Evolutionary conservation across 2,329 filamentous ascomycete genomes (phyloP).

Genomic region (Macrophomina phaseolina): DNA sequence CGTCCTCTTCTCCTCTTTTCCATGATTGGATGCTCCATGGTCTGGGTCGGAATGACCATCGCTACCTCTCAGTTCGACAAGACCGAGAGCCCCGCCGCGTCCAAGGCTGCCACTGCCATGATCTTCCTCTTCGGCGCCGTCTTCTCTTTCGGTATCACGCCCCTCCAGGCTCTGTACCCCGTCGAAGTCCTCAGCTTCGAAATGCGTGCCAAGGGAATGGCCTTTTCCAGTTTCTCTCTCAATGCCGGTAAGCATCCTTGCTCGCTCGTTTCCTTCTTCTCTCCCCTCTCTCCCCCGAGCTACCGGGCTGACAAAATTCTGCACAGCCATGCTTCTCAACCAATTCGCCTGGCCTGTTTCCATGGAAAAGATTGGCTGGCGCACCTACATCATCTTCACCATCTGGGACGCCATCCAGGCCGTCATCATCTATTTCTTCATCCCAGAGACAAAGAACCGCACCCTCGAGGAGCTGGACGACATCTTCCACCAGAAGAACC

Average conservation of each 20-base stretch:
- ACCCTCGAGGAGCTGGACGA: slow-evolving; percentile 54
- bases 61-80: slow-evolving; percentile 28
- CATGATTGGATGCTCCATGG: slow-evolving; percentile 32
- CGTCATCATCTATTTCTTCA: slow-evolving; percentile 45
- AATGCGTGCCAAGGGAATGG: slow-evolving; percentile 51
- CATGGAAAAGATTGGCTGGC: slow-evolving; percentile 46
- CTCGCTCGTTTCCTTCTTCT: neutral
- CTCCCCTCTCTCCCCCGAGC: slow-evolving; percentile 46
- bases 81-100: neutral
- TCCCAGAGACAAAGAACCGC: slow-evolving; percentile 45
- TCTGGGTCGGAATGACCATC: slow-evolving; percentile 38
- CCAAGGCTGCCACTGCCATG: slow-evolving; percentile 34
- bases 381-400: slow-evolving; percentile 49
- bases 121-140: slow-evolving; percentile 44
- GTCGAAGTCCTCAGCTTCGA: slow-evolving; percentile 57
- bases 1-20: slow-evolving; percentile 41
- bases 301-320: slow-evolving; percentile 42
- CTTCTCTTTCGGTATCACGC: slow-evolving; percentile 43
- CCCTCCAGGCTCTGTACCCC: slow-evolving; percentile 55
- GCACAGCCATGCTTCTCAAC: slow-evolving; percentile 35
- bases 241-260: slow-evolving; percentile 35
- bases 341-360: slow-evolving; percentile 46
- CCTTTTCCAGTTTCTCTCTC: slow-evolving; percentile 34
- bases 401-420: slow-evolving; percentile 52
- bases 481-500: slow-evolving; percentile 49